These are phyloP conservation scores for Chaetomidium leptoderma DNA, from an alignment of 495 filamentous ascomycete species.

Conservation along the genomic window DNA sequence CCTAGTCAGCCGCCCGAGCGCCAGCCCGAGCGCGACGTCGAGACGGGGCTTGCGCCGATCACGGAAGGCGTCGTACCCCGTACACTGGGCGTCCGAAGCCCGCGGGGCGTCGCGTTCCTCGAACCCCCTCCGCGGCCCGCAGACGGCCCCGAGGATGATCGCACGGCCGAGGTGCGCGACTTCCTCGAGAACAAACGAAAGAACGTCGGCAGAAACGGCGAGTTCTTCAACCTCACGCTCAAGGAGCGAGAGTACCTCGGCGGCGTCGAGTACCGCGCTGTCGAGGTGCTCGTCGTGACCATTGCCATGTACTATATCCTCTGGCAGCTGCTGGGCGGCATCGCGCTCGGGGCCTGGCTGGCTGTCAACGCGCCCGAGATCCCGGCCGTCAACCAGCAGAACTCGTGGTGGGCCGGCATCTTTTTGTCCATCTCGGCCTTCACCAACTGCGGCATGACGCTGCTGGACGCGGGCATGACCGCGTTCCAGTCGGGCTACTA, in stretches of 20 bases:
- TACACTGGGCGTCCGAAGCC: background rate
- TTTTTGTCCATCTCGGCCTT: slow-evolving; percentile 75
- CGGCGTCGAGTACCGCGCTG: slow-evolving; percentile 74
- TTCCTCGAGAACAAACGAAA: slow-evolving; percentile 30
- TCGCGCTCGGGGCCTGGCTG: slow-evolving; percentile 72
- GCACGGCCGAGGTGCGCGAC: slow-evolving; percentile 12
- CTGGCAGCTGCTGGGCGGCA: slow-evolving; percentile 65
- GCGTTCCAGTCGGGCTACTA: slow-evolving; percentile 55
- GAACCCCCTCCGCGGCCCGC: background rate
- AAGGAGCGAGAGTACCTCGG: slow-evolving; percentile 69
- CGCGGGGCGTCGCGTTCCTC: background rate
- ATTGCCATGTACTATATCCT: slow-evolving; percentile 71
- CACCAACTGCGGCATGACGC: slow-evolving; percentile 82
- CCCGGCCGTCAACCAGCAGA: slow-evolving; percentile 60
- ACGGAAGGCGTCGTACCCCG: background rate
- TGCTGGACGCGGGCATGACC: slow-evolving; percentile 78
- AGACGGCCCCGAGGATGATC: background rate
- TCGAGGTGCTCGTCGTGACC: slow-evolving; percentile 64
- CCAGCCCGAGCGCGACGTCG: background rate
- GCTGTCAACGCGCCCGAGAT: slow-evolving; percentile 53
- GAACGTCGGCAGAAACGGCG: slow-evolving; percentile 61
- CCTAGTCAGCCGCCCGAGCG: background rate
- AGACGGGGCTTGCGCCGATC: slow-evolving; percentile 3
- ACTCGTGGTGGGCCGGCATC: slow-evolving; percentile 62
- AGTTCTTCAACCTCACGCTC: slow-evolving; percentile 63